These are phyloP conservation scores for Fonsecaea multimorphosa DNA, from an alignment of 2,329 filamentous ascomycete species.

Conservation along the genomic window DNA sequence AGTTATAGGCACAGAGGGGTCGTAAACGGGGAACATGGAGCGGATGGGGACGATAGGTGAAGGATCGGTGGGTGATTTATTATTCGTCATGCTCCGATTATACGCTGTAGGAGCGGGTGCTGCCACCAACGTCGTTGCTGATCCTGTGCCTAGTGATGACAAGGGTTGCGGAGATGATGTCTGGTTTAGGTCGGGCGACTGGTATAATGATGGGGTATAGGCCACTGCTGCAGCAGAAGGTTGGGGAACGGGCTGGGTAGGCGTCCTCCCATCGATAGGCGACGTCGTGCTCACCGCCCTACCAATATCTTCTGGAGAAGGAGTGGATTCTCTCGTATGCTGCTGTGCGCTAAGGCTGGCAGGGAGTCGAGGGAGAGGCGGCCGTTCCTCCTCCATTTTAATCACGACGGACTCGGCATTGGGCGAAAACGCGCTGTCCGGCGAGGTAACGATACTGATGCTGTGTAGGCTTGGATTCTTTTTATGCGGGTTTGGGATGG, in stretches of 20 bases:
- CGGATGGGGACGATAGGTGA: constrained; percentile 49
- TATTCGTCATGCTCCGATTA: neutral
- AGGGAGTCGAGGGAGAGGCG: constrained; percentile 27
- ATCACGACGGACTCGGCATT: constrained; percentile 31
- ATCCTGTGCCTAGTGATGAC: constrained; percentile 31
- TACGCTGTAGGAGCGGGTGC: constrained; percentile 8
- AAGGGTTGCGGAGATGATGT: constrained; percentile 33
- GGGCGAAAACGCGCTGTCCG: constrained; percentile 26
- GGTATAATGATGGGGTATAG: constrained; percentile 37
- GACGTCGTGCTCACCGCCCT: constrained; percentile 38
- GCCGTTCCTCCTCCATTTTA: constrained; percentile 32
- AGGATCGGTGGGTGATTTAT: constrained; percentile 28
- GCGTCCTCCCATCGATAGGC: constrained; percentile 37
- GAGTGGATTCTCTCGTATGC: constrained; percentile 20
- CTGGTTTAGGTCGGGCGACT: constrained; percentile 16
- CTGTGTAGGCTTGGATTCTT: constrained; percentile 37
- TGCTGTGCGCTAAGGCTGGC: constrained; percentile 10
- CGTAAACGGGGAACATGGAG: constrained; percentile 55
- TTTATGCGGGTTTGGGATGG: constrained; percentile 38
- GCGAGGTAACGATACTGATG: constrained; percentile 25
- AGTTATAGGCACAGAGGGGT: constrained; percentile 46
- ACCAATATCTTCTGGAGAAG: constrained; percentile 37
- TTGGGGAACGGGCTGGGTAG: constrained; percentile 14
- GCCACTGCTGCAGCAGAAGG: constrained; percentile 25
- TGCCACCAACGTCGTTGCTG: constrained; percentile 32